Conservation (phyloP, 2,329 filamentous ascomycete species). For the Venturia nashicola region DNA sequence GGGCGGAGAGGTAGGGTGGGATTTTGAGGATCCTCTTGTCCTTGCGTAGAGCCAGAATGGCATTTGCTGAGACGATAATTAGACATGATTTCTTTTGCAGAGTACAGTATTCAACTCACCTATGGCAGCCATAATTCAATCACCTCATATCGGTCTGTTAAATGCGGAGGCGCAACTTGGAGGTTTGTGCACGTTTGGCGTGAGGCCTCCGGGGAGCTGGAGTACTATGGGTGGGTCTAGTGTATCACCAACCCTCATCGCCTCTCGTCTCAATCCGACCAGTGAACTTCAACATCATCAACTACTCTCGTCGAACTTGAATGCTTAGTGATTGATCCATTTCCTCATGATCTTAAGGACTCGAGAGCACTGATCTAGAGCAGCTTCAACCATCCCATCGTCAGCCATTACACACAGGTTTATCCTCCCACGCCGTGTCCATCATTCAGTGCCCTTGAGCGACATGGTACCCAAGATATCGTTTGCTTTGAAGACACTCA, state of each 20-base stretch:
- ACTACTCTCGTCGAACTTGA: neutral
- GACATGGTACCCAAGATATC: no score
- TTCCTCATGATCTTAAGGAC: neutral
- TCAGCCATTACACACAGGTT: neutral
- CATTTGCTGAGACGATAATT: conserved; percentile 23
- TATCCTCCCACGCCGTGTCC: neutral
- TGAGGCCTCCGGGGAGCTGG: neutral
- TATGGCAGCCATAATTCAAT: neutral
- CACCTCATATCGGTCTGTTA: neutral
- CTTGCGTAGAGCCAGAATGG: conserved; percentile 58
- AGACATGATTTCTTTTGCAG: neutral
- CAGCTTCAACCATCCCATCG: neutral
- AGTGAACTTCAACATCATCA: neutral
- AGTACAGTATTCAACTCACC: neutral
- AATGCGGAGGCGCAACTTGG: neutral
- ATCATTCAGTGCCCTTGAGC: no score
- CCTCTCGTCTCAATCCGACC: neutral
- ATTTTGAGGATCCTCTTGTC: conserved; percentile 73
- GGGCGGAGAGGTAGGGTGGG: conserved; percentile 74
- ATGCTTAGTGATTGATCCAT: neutral
- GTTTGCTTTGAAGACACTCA: no score
- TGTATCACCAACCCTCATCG: neutral
- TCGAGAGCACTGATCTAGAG: neutral
- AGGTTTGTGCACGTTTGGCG: neutral
- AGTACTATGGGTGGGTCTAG: neutral